Conservation (phyloP, 768 basidiomycete species). For the Cystobasidium tubakii region DNA sequence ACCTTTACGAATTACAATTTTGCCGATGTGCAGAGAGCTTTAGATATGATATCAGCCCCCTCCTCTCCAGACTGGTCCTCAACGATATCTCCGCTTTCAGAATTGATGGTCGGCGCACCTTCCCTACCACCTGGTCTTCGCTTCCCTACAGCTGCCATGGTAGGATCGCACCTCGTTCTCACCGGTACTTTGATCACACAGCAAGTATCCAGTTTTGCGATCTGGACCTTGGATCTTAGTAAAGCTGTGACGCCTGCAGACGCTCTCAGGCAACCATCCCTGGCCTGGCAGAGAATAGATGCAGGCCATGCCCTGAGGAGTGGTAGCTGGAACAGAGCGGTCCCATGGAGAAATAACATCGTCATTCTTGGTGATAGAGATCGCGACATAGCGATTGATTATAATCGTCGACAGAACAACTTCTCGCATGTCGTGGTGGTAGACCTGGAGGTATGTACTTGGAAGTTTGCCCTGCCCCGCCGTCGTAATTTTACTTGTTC, state of each 20-base stretch:
- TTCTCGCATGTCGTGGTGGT: conserved; percentile 51
- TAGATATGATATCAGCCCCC: conserved; percentile 69
- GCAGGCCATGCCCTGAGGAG: conserved; percentile 74
- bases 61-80: conserved; percentile 62
- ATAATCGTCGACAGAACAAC: conserved; percentile 79
- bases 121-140: conserved; percentile 88
- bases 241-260: conserved; percentile 45
- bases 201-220: conserved; percentile 86
- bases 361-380: conserved; percentile 80
- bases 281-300: conserved; percentile 83
- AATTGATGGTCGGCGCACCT: conserved; percentile 65
- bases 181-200: conserved; percentile 94
- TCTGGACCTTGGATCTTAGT: conserved; percentile 86
- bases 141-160: conserved; percentile 87
- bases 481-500: conserved; percentile 73
- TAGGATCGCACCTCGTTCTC: conserved; percentile 84
- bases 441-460: conserved; percentile 36
- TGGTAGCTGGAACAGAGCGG: conserved; percentile 92
- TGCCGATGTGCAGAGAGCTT: conserved; percentile 81
- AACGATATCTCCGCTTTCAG: conserved; percentile 70
- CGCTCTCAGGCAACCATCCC: conserved; percentile 51
- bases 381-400: conserved; percentile 83
- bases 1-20: conserved; percentile 92
- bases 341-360: conserved; percentile 80
- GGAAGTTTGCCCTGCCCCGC: background rate